Base-by-base conservation (phyloP, 2,329 filamentous ascomycete genomes). In the Cytospora piceicola region DNA sequence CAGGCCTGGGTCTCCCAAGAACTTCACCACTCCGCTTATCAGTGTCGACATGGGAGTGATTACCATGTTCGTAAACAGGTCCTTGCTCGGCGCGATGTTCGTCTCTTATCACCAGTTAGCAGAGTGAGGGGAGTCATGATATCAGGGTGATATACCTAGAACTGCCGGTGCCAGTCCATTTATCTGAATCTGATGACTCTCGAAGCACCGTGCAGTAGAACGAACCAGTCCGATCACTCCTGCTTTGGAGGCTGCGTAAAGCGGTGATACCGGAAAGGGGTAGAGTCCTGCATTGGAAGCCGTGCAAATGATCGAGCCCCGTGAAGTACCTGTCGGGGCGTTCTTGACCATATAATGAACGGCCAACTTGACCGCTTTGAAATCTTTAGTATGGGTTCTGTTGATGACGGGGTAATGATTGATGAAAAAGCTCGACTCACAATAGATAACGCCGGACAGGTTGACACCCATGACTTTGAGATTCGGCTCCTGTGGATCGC, bases 231-330 rank as follows among this genome's bases (percentile, higher is more conserved):
- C 80, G n/a, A 85, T 75, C 0, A 85, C 74, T 11, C 76, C 83
- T 55, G 77, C 74, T 68, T 85, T 85, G 15, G 79, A 77, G 3
- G 79, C 77, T 3, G 80, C 77, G 68, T 85, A 85, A 7, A 85
- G 69, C 0, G 83, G 83, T 1, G 81, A 80, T 2, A 80, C 77
- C 0, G 82, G 79, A 63, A 85, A 83, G 0, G 82, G 76, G 67
- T 85, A 85, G 1, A 85, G 59, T 0, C 83, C 83, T 1, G 81
- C 82, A 70, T 84, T 84, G 4, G 82, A 84, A 0, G 83, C 79
- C 0, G 83, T 85, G 74, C 82, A 84, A 59, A 85, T 77, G 52
- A 85, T 82, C 8, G 75, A 76, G 0, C 82, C 82, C 30, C 77
- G 75, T n/a, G 77, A 72, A 2, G 58, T 3, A 20, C 55, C 49